Evolutionary conservation across 192 early-diverging fungal species (phyloP), one percentile per base, ranked within the genome.

Genomic region (Coemansia sp.): DNA sequence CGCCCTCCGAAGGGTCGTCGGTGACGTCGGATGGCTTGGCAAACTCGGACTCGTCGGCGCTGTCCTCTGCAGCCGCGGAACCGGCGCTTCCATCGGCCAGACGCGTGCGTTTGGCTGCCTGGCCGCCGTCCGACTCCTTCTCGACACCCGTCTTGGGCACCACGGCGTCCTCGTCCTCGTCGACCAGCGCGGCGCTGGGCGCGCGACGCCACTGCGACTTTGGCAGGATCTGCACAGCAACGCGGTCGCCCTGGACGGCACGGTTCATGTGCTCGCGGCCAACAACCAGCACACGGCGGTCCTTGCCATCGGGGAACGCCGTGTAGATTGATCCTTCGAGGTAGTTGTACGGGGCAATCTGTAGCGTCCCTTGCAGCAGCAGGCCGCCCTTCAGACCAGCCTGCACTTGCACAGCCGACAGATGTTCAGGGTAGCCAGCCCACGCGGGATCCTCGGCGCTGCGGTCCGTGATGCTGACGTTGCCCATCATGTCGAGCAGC

Each of bases 251-350:
- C 64, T 96, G 89, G 8, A 95, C 81, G 26, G 85, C 91, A 30
- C 97, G 85, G 62, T 97, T 99, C 75, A 97, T 79, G 52, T 90
- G 60, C 22, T 78, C 70, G 5, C 94, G 84, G 29, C 94, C 94
- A 2, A 90, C 32, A 42, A 99, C 84, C 50, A 88, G 80, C 28
- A 99, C 82, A 7, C 81, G 81, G 19, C 68, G 74, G 45, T 90
- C 86, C 35, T 83, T 83, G 39, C 89, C 91, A 45, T 92, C 83
- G 36, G 73, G 72, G 9, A 92, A 80, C 23, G 76, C 78, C 7
- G 85, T 84, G 51, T 83, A 79, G 15, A 94, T 82, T 10, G 85
- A 85, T 12, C 90, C 89, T 63, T 95, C 94, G 28, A 93, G 70
- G 53, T 87, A 91, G 60, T 98, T 98, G 78, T 94, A 90, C 9